phyloP scores from a whole-genome alignment of 2,329 filamentous ascomycete species.

The Paecilomyces niveus region DNA sequence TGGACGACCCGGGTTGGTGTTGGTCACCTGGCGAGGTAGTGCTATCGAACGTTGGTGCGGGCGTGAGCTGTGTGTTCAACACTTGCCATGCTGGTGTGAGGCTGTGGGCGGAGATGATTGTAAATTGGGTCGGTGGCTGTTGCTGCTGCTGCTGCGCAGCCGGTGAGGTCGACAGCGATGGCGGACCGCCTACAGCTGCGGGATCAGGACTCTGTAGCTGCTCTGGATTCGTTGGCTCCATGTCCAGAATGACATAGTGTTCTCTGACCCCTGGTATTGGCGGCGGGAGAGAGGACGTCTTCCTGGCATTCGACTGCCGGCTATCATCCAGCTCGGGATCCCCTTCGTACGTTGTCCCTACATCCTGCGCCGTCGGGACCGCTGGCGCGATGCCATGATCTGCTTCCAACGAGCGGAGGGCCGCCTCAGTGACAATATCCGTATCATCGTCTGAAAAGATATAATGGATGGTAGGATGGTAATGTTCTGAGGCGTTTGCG shows the following conservation, averaged over 20 bases:
- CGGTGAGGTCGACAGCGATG: slow-evolving; percentile 18
- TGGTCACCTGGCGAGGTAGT: slow-evolving; percentile 39
- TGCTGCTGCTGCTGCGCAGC: slow-evolving; percentile 9
- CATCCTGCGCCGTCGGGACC: slow-evolving; percentile 14
- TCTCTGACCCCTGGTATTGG: slow-evolving; percentile 43
- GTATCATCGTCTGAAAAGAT: slow-evolving; percentile 89
- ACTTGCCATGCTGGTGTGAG: slow-evolving; percentile 69
- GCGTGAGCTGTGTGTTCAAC: slow-evolving; percentile 45
- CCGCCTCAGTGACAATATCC: slow-evolving; percentile 63
- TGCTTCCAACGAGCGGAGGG: slow-evolving; percentile 48
- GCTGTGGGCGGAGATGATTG: slow-evolving; percentile 62
- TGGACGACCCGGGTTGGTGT: slow-evolving; percentile 36
- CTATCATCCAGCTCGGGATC: slow-evolving; percentile 2
- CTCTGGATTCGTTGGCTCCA: slow-evolving; percentile 26
- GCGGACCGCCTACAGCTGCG: slow-evolving; percentile 8
- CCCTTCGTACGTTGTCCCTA: slow-evolving; percentile 4
- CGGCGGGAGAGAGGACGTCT: slow-evolving; percentile 38
- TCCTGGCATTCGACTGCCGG: slow-evolving; percentile 8
- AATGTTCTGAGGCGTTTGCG: slow-evolving; percentile 60
- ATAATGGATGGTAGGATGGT: slow-evolving; percentile 85
- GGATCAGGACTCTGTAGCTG: slow-evolving; percentile 9
- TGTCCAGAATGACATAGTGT: slow-evolving; percentile 51
- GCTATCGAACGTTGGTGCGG: slow-evolving; percentile 58
- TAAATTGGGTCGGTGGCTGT: slow-evolving; percentile 42
- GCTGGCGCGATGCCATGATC: slow-evolving; percentile 27